Evolutionary conservation across 1,284 basidiomycete species (phyloP), one percentile per base, ranked within the genome.

Genomic region (Anthracocystis walkeri): DNA sequence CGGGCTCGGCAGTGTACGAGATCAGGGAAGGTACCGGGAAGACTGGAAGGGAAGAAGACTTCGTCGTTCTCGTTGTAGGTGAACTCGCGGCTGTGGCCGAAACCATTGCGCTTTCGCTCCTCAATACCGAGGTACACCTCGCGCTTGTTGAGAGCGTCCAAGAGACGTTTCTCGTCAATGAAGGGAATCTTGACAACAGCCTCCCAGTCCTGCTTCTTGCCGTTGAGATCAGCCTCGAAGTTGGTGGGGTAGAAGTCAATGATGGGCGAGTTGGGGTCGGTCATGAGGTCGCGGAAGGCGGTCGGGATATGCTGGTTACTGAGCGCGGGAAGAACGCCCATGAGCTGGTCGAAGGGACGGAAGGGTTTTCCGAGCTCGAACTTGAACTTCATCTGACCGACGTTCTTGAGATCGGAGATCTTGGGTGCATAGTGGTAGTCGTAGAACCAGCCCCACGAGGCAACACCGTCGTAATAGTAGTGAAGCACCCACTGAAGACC

Each of bases 361-460:
- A 99, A 99, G 0, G 97, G 97, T 75, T 87, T 90, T 12, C 94
- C 97, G 14, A 97, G 88, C 1, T 93, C 88, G 79, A 98, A 98
- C 18, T 90, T 80, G 87, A 99, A 99, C 49, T 87, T 84, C 90
- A 96, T 92, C 52, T 92, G 86, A 61, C 90, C 90, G 29, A 97
- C 88, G 33, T 89, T 89, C 77, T 88, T 89, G 51, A 99, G 86
- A 86, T 99, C 96, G 93, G 96, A 80, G 45, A 85, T 81, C 65
- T 78, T 82, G 51, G 83, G 83, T 0, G 96, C 92, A 86, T 97
- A 99, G 86, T 99, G 96, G 85, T 97, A 98, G 84, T 95, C 88
- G 87, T 98, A 99, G 88, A 97, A 99, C 97, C 97, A 99, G 27
- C 93, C 90, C 96, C 96, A 99, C 6, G 94, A 95, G 2, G 93